phyloP scores from a whole-genome alignment of 192 early-diverging fungal species.

The Coemansia sp. region DNA sequence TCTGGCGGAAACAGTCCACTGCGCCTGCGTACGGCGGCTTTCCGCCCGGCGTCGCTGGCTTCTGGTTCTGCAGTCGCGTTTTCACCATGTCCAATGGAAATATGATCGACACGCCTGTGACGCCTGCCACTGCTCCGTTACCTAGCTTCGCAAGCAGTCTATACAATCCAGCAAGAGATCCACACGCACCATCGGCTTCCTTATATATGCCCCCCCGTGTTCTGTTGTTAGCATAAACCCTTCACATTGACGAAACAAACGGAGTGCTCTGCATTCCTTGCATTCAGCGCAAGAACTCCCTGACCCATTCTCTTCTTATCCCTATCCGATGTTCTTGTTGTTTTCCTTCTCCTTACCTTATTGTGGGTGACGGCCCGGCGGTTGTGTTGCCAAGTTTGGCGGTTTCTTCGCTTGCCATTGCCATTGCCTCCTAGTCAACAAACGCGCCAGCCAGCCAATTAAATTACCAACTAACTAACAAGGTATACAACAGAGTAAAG shows the following conservation, averaged over 20 bases:
- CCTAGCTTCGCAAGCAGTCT: constrained; percentile 55
- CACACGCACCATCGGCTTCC: no score
- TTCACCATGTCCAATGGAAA: constrained; percentile 75
- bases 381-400: neutral
- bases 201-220: no score
- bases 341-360: constrained; percentile 19
- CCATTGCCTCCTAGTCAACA: constrained; percentile 1
- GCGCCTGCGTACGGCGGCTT: constrained; percentile 56
- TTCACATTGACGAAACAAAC: no score
- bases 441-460: neutral
- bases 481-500: no score
- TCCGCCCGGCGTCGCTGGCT: constrained; percentile 35
- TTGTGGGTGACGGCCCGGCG: constrained; percentile 24
- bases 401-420: constrained; percentile 7
- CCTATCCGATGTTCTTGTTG: no score
- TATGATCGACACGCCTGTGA: constrained; percentile 62
- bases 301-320: no score
- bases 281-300: no score
- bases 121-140: constrained; percentile 63
- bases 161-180: neutral
- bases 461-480: no score
- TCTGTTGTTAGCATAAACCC: no score
- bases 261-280: no score
- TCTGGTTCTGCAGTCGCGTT: constrained; percentile 68
- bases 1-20: constrained; percentile 84